phyloP scores from a whole-genome alignment of 2,329 filamentous ascomycete genomes.

The Cercospora zeae-maydis region DNA sequence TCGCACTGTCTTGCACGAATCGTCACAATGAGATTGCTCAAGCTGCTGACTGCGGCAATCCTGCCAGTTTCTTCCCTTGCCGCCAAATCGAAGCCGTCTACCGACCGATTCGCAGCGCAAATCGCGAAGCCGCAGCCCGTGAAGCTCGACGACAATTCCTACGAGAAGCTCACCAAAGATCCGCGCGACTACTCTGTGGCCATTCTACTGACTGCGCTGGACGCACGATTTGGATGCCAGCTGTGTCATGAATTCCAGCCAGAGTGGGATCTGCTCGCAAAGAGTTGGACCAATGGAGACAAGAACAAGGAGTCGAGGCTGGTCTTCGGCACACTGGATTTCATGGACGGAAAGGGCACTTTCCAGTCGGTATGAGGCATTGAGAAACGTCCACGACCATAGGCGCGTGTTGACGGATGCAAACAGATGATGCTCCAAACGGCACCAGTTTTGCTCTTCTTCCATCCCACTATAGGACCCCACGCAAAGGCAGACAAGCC shows the following conservation, averaged over 20 bases:
- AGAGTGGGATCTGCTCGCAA: slow-evolving; percentile 83
- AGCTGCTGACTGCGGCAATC: slow-evolving; percentile 57
- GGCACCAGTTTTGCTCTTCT: slow-evolving; percentile 83
- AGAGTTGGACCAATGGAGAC: slow-evolving; percentile 84
- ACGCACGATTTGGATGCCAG: slow-evolving; percentile 76
- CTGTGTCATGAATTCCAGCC: slow-evolving; percentile 89
- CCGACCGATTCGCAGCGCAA: slow-evolving; percentile 68
- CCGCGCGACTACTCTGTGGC: slow-evolving; percentile 81
- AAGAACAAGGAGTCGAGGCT: slow-evolving; percentile 68
- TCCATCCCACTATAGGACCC: slow-evolving; percentile 78
- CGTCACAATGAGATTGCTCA: slow-evolving; percentile 64
- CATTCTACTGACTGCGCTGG: slow-evolving; percentile 82
- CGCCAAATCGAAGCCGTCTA: slow-evolving; percentile 48
- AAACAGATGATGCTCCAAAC: slow-evolving; percentile 87
- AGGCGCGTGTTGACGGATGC: slow-evolving; percentile 6
- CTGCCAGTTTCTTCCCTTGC: slow-evolving; percentile 59
- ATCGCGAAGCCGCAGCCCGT: slow-evolving; percentile 68
- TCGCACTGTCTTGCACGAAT: slow-evolving; percentile 3
- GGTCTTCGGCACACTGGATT: slow-evolving; percentile 83
- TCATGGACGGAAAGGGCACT: slow-evolving; percentile 73
- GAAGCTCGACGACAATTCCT: slow-evolving; percentile 73
- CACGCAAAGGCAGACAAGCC: slow-evolving; percentile 67
- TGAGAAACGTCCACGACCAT: background rate
- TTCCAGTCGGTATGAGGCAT: slow-evolving; percentile 72
- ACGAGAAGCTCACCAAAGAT: slow-evolving; percentile 68